Evolutionary conservation across 139 green algal species (phyloP).

Genomic region (Coccomyxa sp.): DNA sequence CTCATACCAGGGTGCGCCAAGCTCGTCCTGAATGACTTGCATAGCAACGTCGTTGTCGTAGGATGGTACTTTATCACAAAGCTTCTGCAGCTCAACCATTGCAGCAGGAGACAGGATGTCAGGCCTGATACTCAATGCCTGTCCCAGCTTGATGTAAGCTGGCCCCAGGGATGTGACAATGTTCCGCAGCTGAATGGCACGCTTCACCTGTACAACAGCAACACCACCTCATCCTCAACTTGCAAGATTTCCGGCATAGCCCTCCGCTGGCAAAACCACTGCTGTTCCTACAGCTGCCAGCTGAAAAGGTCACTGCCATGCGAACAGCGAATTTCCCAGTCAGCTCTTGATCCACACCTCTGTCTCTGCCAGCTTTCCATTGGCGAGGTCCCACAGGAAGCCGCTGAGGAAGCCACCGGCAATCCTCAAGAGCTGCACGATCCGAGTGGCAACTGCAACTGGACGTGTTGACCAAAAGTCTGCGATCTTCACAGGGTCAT

Average conservation of each 20-base stretch:
- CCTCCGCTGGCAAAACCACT: background rate
- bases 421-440: conserved; percentile 78
- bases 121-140: conserved; percentile 92
- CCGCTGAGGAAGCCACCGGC: background rate
- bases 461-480: conserved; percentile 82
- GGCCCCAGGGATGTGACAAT: conserved; percentile 89
- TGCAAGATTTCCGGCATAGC: conserved; percentile 4
- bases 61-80: conserved; percentile 96
- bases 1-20: conserved; percentile 80
- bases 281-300: background rate
- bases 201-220: conserved; percentile 50
- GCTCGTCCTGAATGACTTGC: conserved; percentile 70
- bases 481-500: conserved; percentile 82
- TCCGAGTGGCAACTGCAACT: conserved; percentile 73
- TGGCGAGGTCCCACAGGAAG: background rate
- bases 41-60: conserved; percentile 79
- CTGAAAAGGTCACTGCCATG: background rate
- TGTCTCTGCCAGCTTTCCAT: conserved; percentile 7
- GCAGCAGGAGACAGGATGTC: conserved; percentile 92
- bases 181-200: conserved; percentile 88
- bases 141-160: conserved; percentile 99
- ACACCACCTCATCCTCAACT: background rate
- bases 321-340: background rate
- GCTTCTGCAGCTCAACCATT: conserved; percentile 98
- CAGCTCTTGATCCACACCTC: conserved; percentile 26